Percentiles rank a stretch among this genome's conserved stretches.
Conservation (phyloP, 2,329 filamentous ascomycete genomes). For the Fonsecaea multimorphosa region DNA sequence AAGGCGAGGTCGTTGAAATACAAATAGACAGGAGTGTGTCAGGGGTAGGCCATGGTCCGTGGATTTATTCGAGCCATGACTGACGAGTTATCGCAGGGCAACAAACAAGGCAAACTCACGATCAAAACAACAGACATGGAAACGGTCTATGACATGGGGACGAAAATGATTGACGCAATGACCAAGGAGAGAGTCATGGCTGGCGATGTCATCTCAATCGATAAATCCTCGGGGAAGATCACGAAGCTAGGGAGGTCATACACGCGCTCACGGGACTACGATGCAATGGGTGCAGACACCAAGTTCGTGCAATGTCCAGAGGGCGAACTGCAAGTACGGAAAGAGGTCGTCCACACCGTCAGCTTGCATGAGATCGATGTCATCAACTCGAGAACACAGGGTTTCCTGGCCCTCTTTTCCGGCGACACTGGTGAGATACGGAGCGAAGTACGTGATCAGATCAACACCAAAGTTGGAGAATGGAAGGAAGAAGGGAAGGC, state of each 20-base stretch:
- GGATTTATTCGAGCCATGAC: background rate
- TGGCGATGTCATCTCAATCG: conserved; percentile 96
- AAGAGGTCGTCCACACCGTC: conserved; percentile 96
- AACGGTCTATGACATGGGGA: conserved; percentile 98
- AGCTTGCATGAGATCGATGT: conserved; percentile 98
- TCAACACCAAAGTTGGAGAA: conserved; percentile 97
- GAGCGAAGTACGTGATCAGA: conserved; percentile 96
- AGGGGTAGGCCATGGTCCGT: conserved; percentile 59
- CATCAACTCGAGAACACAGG: conserved; percentile 98
- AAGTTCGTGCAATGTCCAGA: conserved; percentile 98
- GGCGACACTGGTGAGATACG: conserved; percentile 98
- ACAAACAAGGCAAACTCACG: conserved; percentile 98
- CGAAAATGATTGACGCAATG: conserved; percentile 99
- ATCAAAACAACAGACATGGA: conserved; percentile 99
- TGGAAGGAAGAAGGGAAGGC: conserved; percentile 99
- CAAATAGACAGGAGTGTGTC: conserved; percentile 97
- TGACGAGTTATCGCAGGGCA: conserved; percentile 60
- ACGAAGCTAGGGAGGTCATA: conserved; percentile 95
- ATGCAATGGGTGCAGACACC: conserved; percentile 97
- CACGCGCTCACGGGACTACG: conserved; percentile 94
- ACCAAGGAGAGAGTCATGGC: conserved; percentile 99
- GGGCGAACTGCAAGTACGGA: conserved; percentile 94
- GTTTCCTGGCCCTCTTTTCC: conserved; percentile 95
- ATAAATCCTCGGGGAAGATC: conserved; percentile 98
- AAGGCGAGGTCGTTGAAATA: conserved; percentile 98